Base-by-base conservation (phyloP, 1,139 yeast genomes). In the Protomyces macrosporus region DNA sequence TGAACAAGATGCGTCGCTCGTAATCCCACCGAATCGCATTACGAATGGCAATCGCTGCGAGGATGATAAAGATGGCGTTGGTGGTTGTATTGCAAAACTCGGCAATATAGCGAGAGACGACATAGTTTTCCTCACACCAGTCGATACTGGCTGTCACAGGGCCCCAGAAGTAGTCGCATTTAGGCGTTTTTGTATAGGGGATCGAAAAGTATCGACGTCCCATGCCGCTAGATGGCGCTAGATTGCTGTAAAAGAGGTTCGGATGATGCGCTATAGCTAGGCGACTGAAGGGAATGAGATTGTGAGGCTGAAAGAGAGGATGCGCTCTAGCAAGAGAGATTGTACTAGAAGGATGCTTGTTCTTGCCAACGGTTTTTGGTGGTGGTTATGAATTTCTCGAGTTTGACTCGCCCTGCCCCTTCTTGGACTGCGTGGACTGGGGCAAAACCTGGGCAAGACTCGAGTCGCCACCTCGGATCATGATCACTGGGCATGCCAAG, bases 81-180 rank as follows among this genome's bases (percentile, higher is more conserved):
- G 97, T 89, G 59, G 83, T 72, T 4, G 97, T 88, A 72, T 90
- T 90, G 66, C 90, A 79, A 64, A 89, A 86, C 74, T 90, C 97
- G n/a, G 97, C 97, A 63, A 90, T 80, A 71, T 87, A 90, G 23
- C 79, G 80, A n/a, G 91, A 82, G 7, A 90, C 88, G 9, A 90
- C 93, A 73, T 90, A 90, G 76, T 90, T 91, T 73, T 90, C 97
- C 75, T 90, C 97, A 76, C 97, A 90, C 97, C 97, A 90, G 72
- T 90, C 97, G 63, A 90, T 90, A 37, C 97, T 89, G 35, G 63
- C 63, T 33, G 56, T 58, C 36, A 53, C 56, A 2, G 63, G 63
- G 33, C 63, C 63, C 63, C 63, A 58, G 55, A 35, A 56, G 40
- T 56, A 56, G 16, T 48, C 36, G 5, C 32, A 6, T 23, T 56